phyloP scores from a whole-genome alignment of 139 green algal species.

The Asterochloris erici region DNA sequence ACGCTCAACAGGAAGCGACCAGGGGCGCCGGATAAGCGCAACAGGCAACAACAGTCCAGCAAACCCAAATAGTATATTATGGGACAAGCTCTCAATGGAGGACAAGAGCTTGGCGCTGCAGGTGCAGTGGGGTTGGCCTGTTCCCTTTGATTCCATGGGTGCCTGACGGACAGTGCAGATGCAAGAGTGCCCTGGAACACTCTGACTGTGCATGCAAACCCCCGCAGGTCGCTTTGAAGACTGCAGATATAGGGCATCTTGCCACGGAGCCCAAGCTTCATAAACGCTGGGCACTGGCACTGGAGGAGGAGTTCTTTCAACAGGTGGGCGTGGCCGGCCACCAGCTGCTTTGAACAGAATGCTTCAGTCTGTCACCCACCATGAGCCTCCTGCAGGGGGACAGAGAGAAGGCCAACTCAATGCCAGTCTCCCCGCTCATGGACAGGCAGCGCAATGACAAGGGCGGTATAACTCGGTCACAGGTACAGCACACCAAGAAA shows the following conservation, averaged over 20 bases:
- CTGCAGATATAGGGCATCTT: conserved; percentile 8
- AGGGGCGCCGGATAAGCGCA: no score
- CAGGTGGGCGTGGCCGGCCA: not conserved
- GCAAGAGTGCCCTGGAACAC: no score
- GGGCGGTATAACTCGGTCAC: conserved; percentile 2
- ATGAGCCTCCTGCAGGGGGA: conserved; percentile 1
- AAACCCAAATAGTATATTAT: no score
- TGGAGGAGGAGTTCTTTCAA: conserved; percentile 16
- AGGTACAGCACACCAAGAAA: not conserved
- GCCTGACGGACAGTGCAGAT: no score
- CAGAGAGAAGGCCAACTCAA: not conserved
- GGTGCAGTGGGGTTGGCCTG: no score
- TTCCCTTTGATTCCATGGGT: no score
- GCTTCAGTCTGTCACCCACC: not conserved
- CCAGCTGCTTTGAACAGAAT: not conserved
- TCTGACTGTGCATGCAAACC: no score
- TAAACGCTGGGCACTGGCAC: not conserved
- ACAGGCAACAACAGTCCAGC: no score
- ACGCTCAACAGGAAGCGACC: no score
- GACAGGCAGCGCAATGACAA: not conserved
- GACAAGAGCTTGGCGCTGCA: no score
- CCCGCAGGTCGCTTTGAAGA: conserved; percentile 11
- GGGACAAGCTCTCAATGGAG: no score
- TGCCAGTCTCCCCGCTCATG: not conserved
- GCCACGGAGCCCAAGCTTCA: not conserved